phyloP scores from a whole-genome alignment of 768 basidiomycete genomes.

The Pisolithus albus region DNA sequence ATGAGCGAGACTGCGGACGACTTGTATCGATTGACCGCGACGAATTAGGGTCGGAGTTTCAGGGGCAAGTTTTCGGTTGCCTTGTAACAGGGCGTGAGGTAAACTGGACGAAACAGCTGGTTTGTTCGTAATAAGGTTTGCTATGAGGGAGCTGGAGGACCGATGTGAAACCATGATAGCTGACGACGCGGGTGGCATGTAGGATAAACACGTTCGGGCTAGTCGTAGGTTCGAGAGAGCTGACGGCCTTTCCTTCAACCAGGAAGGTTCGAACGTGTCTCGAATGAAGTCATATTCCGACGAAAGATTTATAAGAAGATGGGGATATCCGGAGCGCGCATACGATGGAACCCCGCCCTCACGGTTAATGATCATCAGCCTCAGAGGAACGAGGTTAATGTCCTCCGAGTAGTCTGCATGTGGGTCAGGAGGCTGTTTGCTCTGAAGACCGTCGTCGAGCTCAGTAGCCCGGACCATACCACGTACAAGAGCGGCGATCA shows the following conservation, averaged over 20 bases:
- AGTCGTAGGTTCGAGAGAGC: conserved; percentile 81
- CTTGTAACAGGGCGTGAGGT: conserved; percentile 87
- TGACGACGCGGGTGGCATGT: conserved; percentile 91
- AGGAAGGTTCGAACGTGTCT: conserved; percentile 72
- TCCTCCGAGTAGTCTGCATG: conserved; percentile 41
- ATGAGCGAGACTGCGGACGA: conserved; percentile 61
- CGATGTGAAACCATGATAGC: conserved; percentile 98
- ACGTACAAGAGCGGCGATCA: conserved; percentile 78
- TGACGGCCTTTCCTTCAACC: conserved; percentile 75
- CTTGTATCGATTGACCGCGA: conserved; percentile 79
- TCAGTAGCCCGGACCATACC: conserved; percentile 66
- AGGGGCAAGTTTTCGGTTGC: conserved; percentile 75
- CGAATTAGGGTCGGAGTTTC: conserved; percentile 93
- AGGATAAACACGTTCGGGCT: conserved; percentile 76
- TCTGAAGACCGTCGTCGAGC: conserved; percentile 36
- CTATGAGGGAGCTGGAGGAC: conserved; percentile 91
- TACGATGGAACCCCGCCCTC: conserved; percentile 98
- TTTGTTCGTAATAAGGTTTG: conserved; percentile 96
- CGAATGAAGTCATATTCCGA: conserved; percentile 84
- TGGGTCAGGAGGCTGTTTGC: conserved; percentile 23
- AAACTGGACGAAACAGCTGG: conserved; percentile 93
- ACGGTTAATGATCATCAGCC: conserved; percentile 95
- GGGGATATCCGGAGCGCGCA: conserved; percentile 89
- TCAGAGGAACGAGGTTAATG: conserved; percentile 84
- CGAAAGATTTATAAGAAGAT: conserved; percentile 89